Base-by-base conservation (phyloP, 2,329 filamentous ascomycete genomes). In the Phyllosticta citriasiana region DNA sequence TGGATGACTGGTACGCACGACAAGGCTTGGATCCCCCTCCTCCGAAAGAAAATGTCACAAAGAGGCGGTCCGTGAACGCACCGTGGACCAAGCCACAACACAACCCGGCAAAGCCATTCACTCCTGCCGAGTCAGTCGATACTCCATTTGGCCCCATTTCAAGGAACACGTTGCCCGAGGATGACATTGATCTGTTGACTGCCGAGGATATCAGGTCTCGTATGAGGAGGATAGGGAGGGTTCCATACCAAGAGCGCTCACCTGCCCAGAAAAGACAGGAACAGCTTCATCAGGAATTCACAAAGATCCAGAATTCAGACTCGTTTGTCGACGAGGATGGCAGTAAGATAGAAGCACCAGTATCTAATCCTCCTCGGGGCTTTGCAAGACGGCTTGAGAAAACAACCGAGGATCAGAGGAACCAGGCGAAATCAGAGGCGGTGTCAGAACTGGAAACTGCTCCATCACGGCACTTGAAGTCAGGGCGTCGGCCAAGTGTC, bases 171-270 rank as follows among this genome's bases (percentile, higher is more conserved):
- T 63, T 74, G 10, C 72, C 73, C 1, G 64, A 72, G 53, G 67
- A 75, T 52, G 74, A 78, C 59, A 66, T 78, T 19, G 76, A 79
- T 55, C 67, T 72, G 6, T 66, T 79, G 27, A 77, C 70, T 55
- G 74, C 76, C 4, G 70, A 69, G 12, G 69, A 74, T 24, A 71
- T 78, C n/a, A 72, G 77, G 26, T 75, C 77, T 30, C 70, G 71
- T 16, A 77, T 78, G 70, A 73, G 73, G n/a, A 47, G 40, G n/a
- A 71, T 71, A 57, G 59, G 58, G 14, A 72, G 65, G 30, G 66
- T 61, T 30, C 65, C 62, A 19, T 56, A 25, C 12, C 63, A 62
- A 22, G 35, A 63, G 7, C 55, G 53, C n/a, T 58, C n/a, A 14
- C 3, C 16, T 5, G 51, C 24, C 25, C 59, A 30, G 65, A 67